Evolutionary conservation across 1,139 yeast genomes (phyloP).

Genomic region (Suhomyces taliae): DNA sequence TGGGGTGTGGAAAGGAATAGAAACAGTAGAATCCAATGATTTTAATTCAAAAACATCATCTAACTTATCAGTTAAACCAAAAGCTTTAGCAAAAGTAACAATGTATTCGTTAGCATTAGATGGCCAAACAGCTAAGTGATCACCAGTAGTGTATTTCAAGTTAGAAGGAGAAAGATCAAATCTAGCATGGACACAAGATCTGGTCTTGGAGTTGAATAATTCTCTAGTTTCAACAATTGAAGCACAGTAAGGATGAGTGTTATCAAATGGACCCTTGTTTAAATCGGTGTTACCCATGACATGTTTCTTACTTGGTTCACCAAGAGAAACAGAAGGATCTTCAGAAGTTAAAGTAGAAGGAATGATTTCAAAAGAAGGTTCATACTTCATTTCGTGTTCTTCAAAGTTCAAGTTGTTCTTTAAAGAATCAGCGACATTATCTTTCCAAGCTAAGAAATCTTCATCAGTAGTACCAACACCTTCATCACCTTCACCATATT

Average conservation of each 20-base stretch:
- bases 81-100: slow-evolving; percentile 58
- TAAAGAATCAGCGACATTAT: slow-evolving; percentile 63
- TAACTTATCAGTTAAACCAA: slow-evolving; percentile 57
- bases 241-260: slow-evolving; percentile 81
- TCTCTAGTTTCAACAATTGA: slow-evolving; percentile 63
- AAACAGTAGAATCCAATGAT: slow-evolving; percentile 71
- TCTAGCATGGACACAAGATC: slow-evolving; percentile 90
- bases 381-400: slow-evolving; percentile 75
- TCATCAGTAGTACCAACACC: slow-evolving; percentile 95
- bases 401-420: slow-evolving; percentile 65
- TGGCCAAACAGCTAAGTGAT: slow-evolving; percentile 94
- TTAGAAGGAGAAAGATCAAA: slow-evolving; percentile 76
- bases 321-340: slow-evolving; percentile 58
- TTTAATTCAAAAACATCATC: slow-evolving; percentile 63
- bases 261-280: slow-evolving; percentile 77
- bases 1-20: slow-evolving; percentile 83
- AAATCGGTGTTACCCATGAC: slow-evolving; percentile 42
- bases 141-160: slow-evolving; percentile 89
- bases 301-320: slow-evolving; percentile 80
- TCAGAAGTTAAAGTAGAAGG: slow-evolving; percentile 32
- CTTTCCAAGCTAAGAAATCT: slow-evolving; percentile 93
- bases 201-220: slow-evolving; percentile 62
- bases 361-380: slow-evolving; percentile 64
- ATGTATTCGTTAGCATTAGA: slow-evolving; percentile 81
- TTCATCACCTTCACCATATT: slow-evolving; percentile 89